Evolutionary conservation across 2,329 filamentous ascomycete genomes (phyloP).

Genomic region (Fusarium penzigii): DNA sequence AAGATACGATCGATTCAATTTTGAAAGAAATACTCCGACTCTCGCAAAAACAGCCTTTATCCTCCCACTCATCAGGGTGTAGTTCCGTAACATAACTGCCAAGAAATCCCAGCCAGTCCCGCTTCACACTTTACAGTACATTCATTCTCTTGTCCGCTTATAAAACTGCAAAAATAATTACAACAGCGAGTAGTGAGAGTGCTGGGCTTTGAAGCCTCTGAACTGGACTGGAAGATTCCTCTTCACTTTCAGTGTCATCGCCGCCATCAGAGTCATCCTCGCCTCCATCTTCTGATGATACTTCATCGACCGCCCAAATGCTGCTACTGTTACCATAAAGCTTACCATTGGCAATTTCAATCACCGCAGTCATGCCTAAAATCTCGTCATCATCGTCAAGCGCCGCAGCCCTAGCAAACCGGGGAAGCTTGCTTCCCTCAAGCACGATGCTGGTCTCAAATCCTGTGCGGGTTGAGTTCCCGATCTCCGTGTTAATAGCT

Average conservation of each 20-base stretch:
- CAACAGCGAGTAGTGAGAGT: conserved; percentile 11
- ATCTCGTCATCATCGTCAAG: conserved; percentile 18
- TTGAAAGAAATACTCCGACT: background rate
- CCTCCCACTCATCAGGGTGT: background rate
- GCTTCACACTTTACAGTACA: background rate
- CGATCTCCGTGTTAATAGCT: conserved; percentile 9
- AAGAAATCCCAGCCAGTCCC: background rate
- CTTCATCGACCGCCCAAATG: conserved; percentile 11
- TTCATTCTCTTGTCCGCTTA: background rate
- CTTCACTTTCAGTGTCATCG: conserved; percentile 1
- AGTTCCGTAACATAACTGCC: background rate
- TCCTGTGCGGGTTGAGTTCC: conserved; percentile 21
- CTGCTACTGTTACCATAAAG: conserved; percentile 24
- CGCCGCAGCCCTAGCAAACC: conserved; percentile 18
- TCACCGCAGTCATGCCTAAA: conserved; percentile 19
- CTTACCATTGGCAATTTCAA: conserved; percentile 21
- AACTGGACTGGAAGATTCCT: conserved; percentile 11
- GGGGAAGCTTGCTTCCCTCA: conserved; percentile 1
- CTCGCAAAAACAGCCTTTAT: background rate
- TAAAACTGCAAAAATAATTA: conserved; percentile 5
- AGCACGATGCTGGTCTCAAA: conserved; percentile 22
- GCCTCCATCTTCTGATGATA: conserved; percentile 2
- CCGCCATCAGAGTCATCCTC: background rate
- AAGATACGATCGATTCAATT: background rate
- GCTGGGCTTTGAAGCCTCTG: conserved; percentile 3